phyloP scores from a whole-genome alignment of 2,329 filamentous ascomycete genomes.

The Cercospora brassicicola region DNA sequence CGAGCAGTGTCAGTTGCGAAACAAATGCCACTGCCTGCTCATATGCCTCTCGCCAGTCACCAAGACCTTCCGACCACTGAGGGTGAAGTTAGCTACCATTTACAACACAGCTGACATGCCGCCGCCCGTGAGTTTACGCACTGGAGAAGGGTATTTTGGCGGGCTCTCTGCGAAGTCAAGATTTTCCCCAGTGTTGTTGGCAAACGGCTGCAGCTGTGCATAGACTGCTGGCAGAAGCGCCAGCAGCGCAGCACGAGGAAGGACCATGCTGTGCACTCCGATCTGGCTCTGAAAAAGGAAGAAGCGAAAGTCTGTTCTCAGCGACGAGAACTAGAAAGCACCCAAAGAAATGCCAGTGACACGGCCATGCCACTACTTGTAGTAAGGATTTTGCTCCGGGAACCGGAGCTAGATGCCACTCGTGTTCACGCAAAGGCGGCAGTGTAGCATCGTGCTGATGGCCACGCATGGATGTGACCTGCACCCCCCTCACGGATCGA shows the following conservation, averaged over 20 bases:
- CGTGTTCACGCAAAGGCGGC: not conserved
- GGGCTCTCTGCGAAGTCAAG: slow-evolving; percentile 48
- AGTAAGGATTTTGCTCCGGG: not conserved
- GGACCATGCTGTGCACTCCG: slow-evolving; percentile 25
- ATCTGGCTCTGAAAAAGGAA: not conserved
- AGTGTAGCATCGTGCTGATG: slow-evolving; percentile 1
- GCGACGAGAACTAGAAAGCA: not conserved
- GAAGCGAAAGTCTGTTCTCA: not conserved
- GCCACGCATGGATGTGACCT: not conserved
- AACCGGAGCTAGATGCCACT: not conserved
- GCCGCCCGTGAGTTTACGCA: not conserved
- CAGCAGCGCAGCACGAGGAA: slow-evolving; percentile 30
- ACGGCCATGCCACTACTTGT: not conserved
- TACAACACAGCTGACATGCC: not conserved
- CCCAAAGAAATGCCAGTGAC: not conserved
- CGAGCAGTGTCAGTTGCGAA: slow-evolving; percentile 74
- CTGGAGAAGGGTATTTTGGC: slow-evolving; percentile 77
- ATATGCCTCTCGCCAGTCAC: slow-evolving; percentile 75
- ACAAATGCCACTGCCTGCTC: slow-evolving; percentile 75
- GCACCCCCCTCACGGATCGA: slow-evolving; percentile 6
- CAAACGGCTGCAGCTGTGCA: slow-evolving; percentile 31
- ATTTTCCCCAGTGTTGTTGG: slow-evolving; percentile 24
- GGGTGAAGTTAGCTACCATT: not conserved
- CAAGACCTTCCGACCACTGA: slow-evolving; percentile 71
- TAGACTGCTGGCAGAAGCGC: slow-evolving; percentile 35